Percentiles rank a stretch among this genome's conserved stretches.
These are phyloP conservation scores for Penicillium sp. DNA, from an alignment of 2,329 filamentous ascomycete species.

Conservation along the genomic window DNA sequence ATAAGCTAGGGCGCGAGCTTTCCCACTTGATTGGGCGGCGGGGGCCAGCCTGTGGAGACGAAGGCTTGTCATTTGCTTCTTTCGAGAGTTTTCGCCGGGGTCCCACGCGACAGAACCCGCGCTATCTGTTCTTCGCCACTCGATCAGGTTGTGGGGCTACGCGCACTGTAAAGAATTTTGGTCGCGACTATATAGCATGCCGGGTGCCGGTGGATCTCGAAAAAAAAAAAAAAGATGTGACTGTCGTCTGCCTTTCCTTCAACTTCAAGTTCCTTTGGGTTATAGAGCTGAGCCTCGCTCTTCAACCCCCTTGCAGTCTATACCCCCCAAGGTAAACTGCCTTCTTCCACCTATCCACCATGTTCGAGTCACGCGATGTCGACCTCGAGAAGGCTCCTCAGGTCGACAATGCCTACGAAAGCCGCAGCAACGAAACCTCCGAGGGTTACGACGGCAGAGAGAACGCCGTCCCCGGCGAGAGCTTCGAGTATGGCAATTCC, in stretches of 20 bases:
- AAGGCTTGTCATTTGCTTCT: conserved; percentile 25
- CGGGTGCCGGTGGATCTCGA: conserved; percentile 16
- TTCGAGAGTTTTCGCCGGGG: conserved; percentile 17
- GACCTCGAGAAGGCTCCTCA: conserved; percentile 37
- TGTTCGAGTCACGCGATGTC: conserved; percentile 22
- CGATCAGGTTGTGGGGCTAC: conserved; percentile 15
- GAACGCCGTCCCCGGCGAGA: conserved; percentile 57
- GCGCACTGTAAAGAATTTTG: conserved; percentile 14
- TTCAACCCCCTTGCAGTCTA: conserved; percentile 10
- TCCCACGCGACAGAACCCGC: conserved; percentile 18
- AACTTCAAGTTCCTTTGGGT: conserved; percentile 14
- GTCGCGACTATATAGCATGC: conserved; percentile 10
- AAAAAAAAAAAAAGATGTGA: conserved; percentile 25
- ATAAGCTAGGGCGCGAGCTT: conserved; percentile 15
- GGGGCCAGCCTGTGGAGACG: neutral
- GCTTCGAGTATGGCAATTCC: conserved; percentile 56
- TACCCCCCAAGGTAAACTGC: neutral
- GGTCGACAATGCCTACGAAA: conserved; percentile 29
- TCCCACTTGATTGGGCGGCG: neutral
- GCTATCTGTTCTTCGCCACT: conserved; percentile 16
- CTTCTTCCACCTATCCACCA: conserved; percentile 11
- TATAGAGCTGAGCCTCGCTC: conserved; percentile 18
- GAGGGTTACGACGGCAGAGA: conserved; percentile 16
- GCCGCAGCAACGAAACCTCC: conserved; percentile 32
- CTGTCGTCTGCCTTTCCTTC: conserved; percentile 2